Percentiles rank a stretch among this genome's conserved stretches.
Conservation (phyloP, 805 yeast genomes). For the Phaffomyces thermotolerans region DNA sequence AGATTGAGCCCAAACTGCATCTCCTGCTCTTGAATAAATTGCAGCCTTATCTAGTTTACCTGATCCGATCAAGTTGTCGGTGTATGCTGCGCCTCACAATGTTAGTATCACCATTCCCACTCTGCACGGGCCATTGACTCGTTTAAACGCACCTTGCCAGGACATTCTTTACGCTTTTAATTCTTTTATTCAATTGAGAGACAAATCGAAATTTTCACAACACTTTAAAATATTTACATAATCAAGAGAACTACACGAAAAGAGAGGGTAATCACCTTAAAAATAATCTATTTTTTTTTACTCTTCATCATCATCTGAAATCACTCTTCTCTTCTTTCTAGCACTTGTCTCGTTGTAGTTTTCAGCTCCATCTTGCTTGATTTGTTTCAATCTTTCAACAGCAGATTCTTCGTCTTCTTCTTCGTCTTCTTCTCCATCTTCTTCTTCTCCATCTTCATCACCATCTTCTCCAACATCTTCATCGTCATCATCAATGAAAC, state of each 20-base stretch:
- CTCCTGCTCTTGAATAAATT: constrained; percentile 90
- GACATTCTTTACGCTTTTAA: constrained; percentile 27
- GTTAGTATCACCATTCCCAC: background rate
- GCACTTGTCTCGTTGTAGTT: constrained; percentile 28
- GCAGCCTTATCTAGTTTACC: constrained; percentile 90
- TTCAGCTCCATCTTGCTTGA: constrained; percentile 42
- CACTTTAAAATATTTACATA: too few relatives aligned
- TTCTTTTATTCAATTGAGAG: background rate
- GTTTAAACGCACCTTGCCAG: constrained; percentile 37
- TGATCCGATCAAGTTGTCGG: constrained; percentile 84
- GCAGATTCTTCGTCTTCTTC: constrained; percentile 46
- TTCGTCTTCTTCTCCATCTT: constrained; percentile 28
- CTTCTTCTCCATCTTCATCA: constrained; percentile 48
- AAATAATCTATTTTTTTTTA: background rate
- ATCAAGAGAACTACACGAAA: too few relatives aligned
- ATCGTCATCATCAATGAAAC: constrained; percentile 38
- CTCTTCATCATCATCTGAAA: constrained; percentile 45
- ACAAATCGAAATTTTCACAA: too few relatives aligned
- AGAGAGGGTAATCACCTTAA: background rate
- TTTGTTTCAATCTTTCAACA: constrained; percentile 23
- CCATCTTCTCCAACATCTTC: constrained; percentile 37
- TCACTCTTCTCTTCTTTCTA: constrained; percentile 40
- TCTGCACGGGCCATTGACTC: too few relatives aligned
- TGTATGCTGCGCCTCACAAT: constrained; percentile 58
- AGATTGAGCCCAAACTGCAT: constrained; percentile 87